These are phyloP conservation scores for Albophoma yamanashiensis DNA, from an alignment of 2,329 filamentous ascomycete genomes.

Conservation along the genomic window DNA sequence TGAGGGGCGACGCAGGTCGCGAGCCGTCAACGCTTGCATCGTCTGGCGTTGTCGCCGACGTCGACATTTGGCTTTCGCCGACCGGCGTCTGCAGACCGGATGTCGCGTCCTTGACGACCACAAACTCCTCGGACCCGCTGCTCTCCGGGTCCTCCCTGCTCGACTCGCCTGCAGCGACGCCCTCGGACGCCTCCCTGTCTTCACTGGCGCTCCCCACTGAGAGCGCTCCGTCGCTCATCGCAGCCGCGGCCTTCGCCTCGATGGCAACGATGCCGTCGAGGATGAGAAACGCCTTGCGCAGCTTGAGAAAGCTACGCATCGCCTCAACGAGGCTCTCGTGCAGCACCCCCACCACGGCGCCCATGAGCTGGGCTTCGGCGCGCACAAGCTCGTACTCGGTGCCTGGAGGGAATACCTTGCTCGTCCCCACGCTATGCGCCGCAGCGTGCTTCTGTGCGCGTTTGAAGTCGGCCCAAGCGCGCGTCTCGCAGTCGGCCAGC, in stretches of 20 bases:
- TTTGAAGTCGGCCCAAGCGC: conserved; percentile 66
- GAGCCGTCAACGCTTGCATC: conserved; percentile 1
- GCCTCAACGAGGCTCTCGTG: conserved; percentile 90
- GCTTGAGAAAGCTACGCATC: conserved; percentile 83
- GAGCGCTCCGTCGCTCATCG: conserved; percentile 22
- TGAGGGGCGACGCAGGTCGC: conserved; percentile 8
- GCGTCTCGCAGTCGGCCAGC: conserved; percentile 64
- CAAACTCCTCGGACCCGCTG: conserved; percentile 26
- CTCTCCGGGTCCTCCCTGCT: conserved; percentile 2
- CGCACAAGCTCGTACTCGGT: conserved; percentile 79
- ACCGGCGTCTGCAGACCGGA: conserved; percentile 31
- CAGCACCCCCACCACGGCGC: conserved; percentile 75
- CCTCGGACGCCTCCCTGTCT: conserved; percentile 9
- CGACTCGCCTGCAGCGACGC: conserved; percentile 13
- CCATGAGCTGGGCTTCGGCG: conserved; percentile 81
- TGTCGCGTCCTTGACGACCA: conserved; percentile 41
- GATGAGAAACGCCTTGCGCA: conserved; percentile 78
- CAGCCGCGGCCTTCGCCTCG: conserved; percentile 42
- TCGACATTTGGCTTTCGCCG: conserved; percentile 10
- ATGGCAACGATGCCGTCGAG: conserved; percentile 69
- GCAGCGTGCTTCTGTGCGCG: conserved; percentile 56
- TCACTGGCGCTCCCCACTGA: not conserved
- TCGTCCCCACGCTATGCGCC: conserved; percentile 13
- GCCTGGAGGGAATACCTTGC: conserved; percentile 63
- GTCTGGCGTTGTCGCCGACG: conserved; percentile 9